Base-by-base conservation (phyloP, 1,139 yeast species). In the Pichia cactophila region DNA sequence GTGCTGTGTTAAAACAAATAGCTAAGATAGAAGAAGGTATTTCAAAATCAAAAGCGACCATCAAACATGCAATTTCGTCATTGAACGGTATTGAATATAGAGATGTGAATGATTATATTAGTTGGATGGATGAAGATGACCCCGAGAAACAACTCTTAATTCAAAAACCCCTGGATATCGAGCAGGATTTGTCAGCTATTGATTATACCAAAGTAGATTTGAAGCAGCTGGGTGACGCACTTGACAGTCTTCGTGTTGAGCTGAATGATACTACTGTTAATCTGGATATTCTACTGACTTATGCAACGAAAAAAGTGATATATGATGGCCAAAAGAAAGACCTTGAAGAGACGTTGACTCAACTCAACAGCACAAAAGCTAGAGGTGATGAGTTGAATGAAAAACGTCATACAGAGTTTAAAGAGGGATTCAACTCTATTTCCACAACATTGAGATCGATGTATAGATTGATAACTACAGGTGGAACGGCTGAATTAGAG, bases 381-480 rank as follows among this genome's bases (percentile, higher is more conserved):
- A 70, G 71, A 50, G 77, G 84, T 51, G 96, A 88, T 60, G 83
- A 81, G 31, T 70, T 89, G 57, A 84, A 85, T 62, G 77, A 83
- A 49, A 80, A 77, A 54, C 75, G 98, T 49, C 72, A 86, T 48
- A 89, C 83, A 55, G 97, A 94, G 65, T 94, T 94, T 61, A 88
- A 89, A 95, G 81, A 79, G 55, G 98, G 99, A 0, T 92, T 94
- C 69, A 80, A 83, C 57, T 74, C 81, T 33, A 94, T 94, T 37
- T 89, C 97, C 1, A 74, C 83, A 67, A 86, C 96, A 8, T 75
- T 94, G 55, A 92, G 92, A 65, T 97, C 88, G 61, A 90, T 94
- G 97, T 94, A 94, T 62, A 95, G 90, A 62, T 87, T 92, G 95
- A 92, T 94, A 53, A 94, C 98, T 0, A 89, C 92, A 95, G 98